These are phyloP conservation scores for Cucurbita argyrosperma DNA, from an alignment of 306 rosid species.

Conservation along the genomic window DNA sequence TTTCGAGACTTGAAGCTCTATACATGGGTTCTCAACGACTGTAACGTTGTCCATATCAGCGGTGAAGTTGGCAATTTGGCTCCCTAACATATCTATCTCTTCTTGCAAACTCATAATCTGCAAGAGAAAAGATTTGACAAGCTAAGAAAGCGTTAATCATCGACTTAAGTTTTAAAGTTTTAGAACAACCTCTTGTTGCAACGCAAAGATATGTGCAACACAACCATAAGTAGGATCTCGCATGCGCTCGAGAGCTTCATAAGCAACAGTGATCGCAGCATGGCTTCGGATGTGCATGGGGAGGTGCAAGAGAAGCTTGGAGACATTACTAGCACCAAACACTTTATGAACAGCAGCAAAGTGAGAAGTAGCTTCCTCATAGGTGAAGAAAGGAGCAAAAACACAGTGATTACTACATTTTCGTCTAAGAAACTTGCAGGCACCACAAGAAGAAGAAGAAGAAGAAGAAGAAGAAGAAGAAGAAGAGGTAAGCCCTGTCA, in stretches of 20 bases:
- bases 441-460: slow-evolving; percentile 30
- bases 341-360: slow-evolving; percentile 65
- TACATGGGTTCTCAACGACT: slow-evolving; percentile 11
- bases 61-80: slow-evolving; percentile 26
- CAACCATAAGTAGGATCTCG: slow-evolving; percentile 53
- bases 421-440: slow-evolving; percentile 64
- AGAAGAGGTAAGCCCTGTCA: slow-evolving; percentile 31
- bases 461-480: background rate
- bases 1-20: slow-evolving; percentile 17
- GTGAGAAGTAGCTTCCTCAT: slow-evolving; percentile 49
- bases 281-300: slow-evolving; percentile 46
- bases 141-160: background rate
- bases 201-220: slow-evolving; percentile 44
- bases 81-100: slow-evolving; percentile 66
- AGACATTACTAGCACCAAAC: slow-evolving; percentile 65
- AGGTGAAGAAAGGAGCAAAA: slow-evolving; percentile 59
- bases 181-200: slow-evolving; percentile 45
- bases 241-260: slow-evolving; percentile 59
- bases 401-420: slow-evolving; percentile 43
- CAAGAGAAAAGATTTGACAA: background rate
- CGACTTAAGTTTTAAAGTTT: background rate
- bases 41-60: slow-evolving; percentile 18
- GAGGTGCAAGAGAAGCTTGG: slow-evolving; percentile 42
- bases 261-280: slow-evolving; percentile 48
- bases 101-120: slow-evolving; percentile 72